Evolutionary conservation across 2,329 filamentous ascomycete genomes (phyloP), one percentile per base, ranked within the genome.

Genomic region (Samsoniella hepiali): DNA sequence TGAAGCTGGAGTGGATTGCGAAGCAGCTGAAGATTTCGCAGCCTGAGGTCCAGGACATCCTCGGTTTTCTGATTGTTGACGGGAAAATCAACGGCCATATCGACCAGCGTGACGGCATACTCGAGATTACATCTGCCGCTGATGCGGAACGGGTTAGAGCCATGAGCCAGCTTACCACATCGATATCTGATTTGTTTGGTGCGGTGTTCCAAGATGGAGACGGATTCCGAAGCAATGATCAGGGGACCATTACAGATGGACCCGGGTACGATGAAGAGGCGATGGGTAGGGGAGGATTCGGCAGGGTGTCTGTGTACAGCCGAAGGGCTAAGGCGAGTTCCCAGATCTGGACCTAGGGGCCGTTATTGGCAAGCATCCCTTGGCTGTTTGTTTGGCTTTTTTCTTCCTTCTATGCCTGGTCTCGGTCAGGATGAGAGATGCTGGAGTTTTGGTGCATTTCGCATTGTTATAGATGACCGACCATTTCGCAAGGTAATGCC

Each of bases 41-140:
- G 54, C 80, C 85, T 15, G 95, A 99, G 77, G 93, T 97, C 3
- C 90, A 96, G 77, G 95, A 99, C 71, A 98, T 99, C 66, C 80
- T 98, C n/a, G 90, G 93, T 55, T 97, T 93, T 77, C 82, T 98
- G 60, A 98, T 99, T 67, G 85, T 97, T 65, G 92, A 97, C 73
- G 89, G 91, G 71, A 91, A 93, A 74, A 88, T 99, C 68, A 83
- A 88, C 58, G 95, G 92, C 66, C 90, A 89, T 75, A 94, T 99
- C 72, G 91, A 99, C 77, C 91, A 98, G 78, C 88, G 93, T 76
- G 84, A 86, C 64, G 93, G 94, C 54, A 91, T 88, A 0, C 88
- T 99, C 29, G 87, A 93, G 76, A 91, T 97, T 65, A 87, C 89
- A 65, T 90, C 87, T 64, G 81, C 83, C 62, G 88, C 84, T 53